These are phyloP conservation scores for Chrysoporthe austroafricana DNA, from an alignment of 2,329 filamentous ascomycete genomes.

Conservation along the genomic window DNA sequence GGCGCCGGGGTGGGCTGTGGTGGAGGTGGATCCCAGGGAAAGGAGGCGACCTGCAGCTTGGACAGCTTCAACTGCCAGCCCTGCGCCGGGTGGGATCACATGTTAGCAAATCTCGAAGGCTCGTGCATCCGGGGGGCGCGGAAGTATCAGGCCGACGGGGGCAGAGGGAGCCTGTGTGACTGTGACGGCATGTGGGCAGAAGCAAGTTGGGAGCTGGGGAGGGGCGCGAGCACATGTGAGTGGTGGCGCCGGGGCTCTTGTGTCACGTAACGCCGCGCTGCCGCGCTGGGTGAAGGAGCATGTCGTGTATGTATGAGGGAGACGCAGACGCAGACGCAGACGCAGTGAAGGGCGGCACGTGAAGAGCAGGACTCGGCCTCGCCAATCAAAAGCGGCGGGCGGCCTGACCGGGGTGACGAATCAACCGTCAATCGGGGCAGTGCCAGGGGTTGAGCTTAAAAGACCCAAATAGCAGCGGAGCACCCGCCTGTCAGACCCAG, in stretches of 20 bases:
- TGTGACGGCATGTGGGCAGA: constrained; percentile 9
- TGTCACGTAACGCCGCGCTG: constrained; percentile 19
- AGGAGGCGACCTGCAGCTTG: constrained; percentile 79
- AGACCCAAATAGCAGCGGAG: constrained; percentile 58
- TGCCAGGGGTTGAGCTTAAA: constrained; percentile 49
- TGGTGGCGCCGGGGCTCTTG: background rate
- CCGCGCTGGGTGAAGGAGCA: constrained; percentile 2
- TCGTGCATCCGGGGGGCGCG: background rate
- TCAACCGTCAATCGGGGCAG: constrained; percentile 5
- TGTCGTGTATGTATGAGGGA: constrained; percentile 12
- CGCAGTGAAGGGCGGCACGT: background rate
- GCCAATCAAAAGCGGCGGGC: constrained; percentile 35
- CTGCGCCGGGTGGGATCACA: constrained; percentile 50
- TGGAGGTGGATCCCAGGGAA: constrained; percentile 93
- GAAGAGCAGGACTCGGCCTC: constrained; percentile 17
- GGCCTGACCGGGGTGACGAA: constrained; percentile 31
- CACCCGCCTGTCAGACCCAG: constrained; percentile 46
- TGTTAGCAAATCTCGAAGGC: constrained; percentile 10
- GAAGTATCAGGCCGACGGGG: constrained; percentile 2
- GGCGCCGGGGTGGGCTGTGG: constrained; percentile 49
- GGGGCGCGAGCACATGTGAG: background rate
- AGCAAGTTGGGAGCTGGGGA: background rate
- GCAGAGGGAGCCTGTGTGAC: background rate
- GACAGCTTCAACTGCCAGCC: constrained; percentile 94
- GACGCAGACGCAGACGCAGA: constrained; percentile 1